Evolutionary conservation across 2,329 filamentous ascomycete species (phyloP).

Genomic region (Tolypocladium tundrense): DNA sequence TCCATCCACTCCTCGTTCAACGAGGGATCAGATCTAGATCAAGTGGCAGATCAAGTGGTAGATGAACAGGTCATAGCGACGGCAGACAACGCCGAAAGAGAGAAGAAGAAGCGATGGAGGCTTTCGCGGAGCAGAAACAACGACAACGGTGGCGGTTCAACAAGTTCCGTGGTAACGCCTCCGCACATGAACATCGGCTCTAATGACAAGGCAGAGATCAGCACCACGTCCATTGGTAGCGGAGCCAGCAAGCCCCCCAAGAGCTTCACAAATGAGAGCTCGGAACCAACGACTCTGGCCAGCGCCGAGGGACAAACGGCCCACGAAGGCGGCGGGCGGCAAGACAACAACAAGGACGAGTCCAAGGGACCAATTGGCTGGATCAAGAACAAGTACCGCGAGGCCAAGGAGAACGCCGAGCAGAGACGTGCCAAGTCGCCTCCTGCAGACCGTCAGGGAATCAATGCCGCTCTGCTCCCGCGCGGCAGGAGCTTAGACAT

Average conservation of each 20-base stretch:
- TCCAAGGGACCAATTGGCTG: conserved; percentile 42
- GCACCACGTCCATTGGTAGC: conserved; percentile 59
- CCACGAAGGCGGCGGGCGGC: conserved; percentile 21
- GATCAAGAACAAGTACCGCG: conserved; percentile 51
- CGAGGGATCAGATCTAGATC: conserved; percentile 61
- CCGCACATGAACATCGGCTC: conserved; percentile 42
- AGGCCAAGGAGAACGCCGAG: conserved; percentile 46
- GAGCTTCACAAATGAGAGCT: conserved; percentile 41
- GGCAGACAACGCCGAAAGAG: conserved; percentile 46
- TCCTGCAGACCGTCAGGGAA: conserved; percentile 25
- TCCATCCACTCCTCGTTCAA: conserved; percentile 71
- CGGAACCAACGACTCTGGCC: conserved; percentile 29
- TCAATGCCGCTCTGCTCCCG: conserved; percentile 19
- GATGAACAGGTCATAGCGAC: conserved; percentile 42
- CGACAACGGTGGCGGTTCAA: conserved; percentile 35
- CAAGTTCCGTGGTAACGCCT: conserved; percentile 30
- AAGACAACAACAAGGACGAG: conserved; percentile 36
- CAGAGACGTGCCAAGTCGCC: conserved; percentile 47
- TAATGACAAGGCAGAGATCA: conserved; percentile 54
- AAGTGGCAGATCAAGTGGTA: conserved; percentile 41
- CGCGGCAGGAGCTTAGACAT: conserved; percentile 39
- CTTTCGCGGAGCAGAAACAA: conserved; percentile 55
- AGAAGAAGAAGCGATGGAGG: conserved; percentile 63
- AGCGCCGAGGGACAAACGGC: conserved; percentile 27
- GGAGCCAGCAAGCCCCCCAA: conserved; percentile 37